These are phyloP conservation scores for Ettlia oleoabundans DNA, from an alignment of 139 green algal species.

Conservation along the genomic window DNA sequence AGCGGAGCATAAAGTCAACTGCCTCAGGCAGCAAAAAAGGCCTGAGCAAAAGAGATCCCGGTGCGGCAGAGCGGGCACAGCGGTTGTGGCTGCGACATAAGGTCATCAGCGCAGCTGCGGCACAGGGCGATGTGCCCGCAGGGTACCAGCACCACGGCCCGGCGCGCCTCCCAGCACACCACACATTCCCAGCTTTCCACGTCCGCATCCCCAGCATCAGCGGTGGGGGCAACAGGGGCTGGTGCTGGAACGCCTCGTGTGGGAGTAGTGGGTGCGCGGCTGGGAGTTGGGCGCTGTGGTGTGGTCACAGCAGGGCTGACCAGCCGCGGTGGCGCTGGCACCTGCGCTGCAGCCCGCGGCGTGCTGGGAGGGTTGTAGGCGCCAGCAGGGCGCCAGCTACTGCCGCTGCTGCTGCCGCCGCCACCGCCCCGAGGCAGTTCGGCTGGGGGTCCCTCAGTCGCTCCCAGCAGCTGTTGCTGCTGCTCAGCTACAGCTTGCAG, in stretches of 20 bases:
- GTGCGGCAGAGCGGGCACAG: conserved; percentile 10
- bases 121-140: conserved; percentile 13
- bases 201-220: background rate
- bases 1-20: too few species aligned
- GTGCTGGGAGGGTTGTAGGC: too few species aligned
- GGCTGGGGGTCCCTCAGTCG: too few species aligned
- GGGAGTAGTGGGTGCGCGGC: background rate
- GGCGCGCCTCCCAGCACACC: conserved; percentile 3
- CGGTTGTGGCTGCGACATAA: background rate
- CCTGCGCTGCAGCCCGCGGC: too few species aligned
- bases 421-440: too few species aligned
- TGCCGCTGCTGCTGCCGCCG: too few species aligned
- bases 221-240: background rate
- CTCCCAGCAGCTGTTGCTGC: too few species aligned
- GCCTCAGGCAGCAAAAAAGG: background rate
- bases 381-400: too few species aligned
- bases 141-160: background rate
- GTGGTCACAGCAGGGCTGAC: too few species aligned
- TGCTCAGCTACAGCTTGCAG: too few species aligned
- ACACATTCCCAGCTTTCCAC: background rate
- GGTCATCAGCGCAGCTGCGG: conserved; percentile 1
- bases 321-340: too few species aligned
- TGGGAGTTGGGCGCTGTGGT: too few species aligned
- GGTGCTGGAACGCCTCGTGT: background rate
- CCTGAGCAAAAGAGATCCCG: background rate